Conservation (phyloP, 345 rosid genomes). For the Eucalyptus polybractea region DNA sequence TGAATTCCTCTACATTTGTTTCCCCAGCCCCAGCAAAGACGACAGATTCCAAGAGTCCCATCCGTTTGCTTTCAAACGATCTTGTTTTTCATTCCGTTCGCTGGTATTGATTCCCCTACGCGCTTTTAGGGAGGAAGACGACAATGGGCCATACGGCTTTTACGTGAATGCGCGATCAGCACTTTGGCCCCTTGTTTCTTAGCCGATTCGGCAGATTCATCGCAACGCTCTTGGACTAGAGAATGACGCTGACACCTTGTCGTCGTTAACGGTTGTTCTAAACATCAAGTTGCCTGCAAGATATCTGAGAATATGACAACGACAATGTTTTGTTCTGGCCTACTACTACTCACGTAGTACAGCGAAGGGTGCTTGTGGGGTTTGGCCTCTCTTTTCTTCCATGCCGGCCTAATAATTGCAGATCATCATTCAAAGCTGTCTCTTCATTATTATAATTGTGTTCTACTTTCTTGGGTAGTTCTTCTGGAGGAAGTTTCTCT, state of each 20-base stretch:
- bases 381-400: neutral
- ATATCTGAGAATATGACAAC: neutral
- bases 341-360: neutral
- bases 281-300: neutral
- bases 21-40: neutral
- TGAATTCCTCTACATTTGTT: neutral
- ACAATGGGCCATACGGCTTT: neutral
- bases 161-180: neutral
- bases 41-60: neutral
- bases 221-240: neutral
- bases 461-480: neutral
- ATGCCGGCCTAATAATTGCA: neutral
- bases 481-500: neutral
- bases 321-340: neutral
- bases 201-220: neutral
- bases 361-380: neutral
- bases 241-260: neutral
- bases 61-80: neutral
- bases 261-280: neutral
- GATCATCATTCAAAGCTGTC: neutral
- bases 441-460: neutral
- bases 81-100: neutral
- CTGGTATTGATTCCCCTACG: neutral
- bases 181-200: neutral
- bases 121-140: neutral